Evolutionary conservation across 108 stramenopile species (phyloP), one percentile per base, ranked within the genome.

Genomic region (Nitzschia sp.): DNA sequence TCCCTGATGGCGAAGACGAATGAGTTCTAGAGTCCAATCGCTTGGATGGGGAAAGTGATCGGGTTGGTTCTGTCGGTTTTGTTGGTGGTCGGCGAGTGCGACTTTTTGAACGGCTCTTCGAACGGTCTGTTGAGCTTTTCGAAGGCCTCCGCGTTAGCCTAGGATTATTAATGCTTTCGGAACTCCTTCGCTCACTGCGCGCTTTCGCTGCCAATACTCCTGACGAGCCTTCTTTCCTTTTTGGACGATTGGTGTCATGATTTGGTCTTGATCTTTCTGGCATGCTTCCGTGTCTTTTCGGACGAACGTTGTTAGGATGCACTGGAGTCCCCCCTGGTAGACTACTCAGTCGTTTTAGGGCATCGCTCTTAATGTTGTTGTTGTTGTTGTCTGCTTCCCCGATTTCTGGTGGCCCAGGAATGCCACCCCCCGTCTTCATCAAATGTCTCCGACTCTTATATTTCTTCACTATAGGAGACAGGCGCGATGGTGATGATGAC

Each of bases 401-500:
- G 9, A 6, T 9, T 6, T 41, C 38, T 41, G 38, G 38, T 41
- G 38, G 6, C 38, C 38, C 38, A 41, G 38, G 38, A 9, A 41
- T 41, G 6, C 38, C 38, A 46, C 45, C 2, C 15, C 22, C 53
- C n/a, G 25, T 29, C 3, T 32, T 58, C 30, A 21, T 8, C 15
- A 25, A 17, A 58, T 58, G 57, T 21, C 57, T 30, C 31, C 57
- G 29, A 58, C 33, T 58, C 33, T 31, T 30, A 21, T 58, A 58
- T 58, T 58, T 58, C 57, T 34, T 28, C n/a, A 5, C 50, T 4
- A 15, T 52, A 5, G 50, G 50, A 15, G 50, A 52, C 23, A 52
- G 8, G 6, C 23, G n/a, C n/a, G 50, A 17, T 19, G 50, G n/a
- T 8, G 23, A 4, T 16, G 50, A 52, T 52, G 50, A 17, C 23